Percentiles rank a stretch among this genome's conserved stretches.
These are phyloP conservation scores for Beta lomatogona DNA, from an alignment of 179 eudicot species.

Conservation along the genomic window DNA sequence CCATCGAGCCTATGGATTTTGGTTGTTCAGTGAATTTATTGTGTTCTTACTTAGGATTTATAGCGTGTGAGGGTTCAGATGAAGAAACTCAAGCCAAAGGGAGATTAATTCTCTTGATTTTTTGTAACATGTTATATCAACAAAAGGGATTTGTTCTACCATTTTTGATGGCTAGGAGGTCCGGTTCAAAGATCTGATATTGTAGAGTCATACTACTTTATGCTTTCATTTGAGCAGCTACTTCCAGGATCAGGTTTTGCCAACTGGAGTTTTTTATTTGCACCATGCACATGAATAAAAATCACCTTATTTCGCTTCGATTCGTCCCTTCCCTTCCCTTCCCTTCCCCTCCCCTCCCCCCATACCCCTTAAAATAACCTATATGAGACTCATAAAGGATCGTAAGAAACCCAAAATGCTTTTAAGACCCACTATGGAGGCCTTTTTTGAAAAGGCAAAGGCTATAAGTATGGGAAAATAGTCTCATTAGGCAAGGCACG, in stretches of 20 bases:
- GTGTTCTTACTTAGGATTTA: not conserved
- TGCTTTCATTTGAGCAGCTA: conserved; percentile 1
- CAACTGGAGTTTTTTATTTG: not conserved
- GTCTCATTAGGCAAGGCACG: too few species aligned
- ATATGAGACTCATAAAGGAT: too few species aligned
- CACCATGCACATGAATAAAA: not conserved
- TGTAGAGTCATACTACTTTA: not conserved
- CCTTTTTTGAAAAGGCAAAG: too few species aligned
- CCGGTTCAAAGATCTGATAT: not conserved
- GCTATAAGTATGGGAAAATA: too few species aligned
- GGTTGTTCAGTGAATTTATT: not conserved
- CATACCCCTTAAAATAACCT: too few species aligned
- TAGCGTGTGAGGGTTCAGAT: not conserved
- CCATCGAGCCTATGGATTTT: not conserved
- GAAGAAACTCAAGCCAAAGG: not conserved
- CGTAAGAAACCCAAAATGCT: too few species aligned
- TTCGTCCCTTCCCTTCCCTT: too few species aligned
- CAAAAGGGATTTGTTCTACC: not conserved
- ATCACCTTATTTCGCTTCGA: too few species aligned
- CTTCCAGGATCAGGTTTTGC: not conserved
- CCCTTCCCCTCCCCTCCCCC: too few species aligned
- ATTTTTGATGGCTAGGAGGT: not conserved
- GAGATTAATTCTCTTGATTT: not conserved
- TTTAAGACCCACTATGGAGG: too few species aligned
- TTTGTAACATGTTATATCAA: not conserved